phyloP scores from a whole-genome alignment of 2,329 filamentous ascomycete species.

The Fusarium penzigii region DNA sequence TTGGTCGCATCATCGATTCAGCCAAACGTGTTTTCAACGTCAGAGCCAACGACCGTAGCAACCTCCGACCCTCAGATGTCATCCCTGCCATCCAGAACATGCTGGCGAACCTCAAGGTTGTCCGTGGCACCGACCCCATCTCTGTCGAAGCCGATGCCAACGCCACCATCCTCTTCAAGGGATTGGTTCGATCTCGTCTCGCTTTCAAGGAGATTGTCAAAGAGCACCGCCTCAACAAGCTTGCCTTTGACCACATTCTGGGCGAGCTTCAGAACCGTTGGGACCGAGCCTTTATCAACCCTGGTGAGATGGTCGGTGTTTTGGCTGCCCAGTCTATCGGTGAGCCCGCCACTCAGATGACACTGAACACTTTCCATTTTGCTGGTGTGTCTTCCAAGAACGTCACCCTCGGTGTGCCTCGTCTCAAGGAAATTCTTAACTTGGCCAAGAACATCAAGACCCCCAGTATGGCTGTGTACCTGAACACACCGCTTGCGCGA shows the following conservation, averaged over 20 bases:
- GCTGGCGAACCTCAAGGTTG: conserved; percentile 76
- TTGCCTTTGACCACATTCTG: conserved; percentile 89
- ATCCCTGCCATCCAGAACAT: conserved; percentile 77
- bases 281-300: conserved; percentile 80
- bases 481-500: conserved; percentile 63
- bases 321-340: conserved; percentile 97
- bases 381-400: conserved; percentile 99
- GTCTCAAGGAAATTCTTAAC: conserved; percentile 99
- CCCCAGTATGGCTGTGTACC: conserved; percentile 91
- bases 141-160: conserved; percentile 85
- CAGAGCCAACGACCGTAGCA: conserved; percentile 80
- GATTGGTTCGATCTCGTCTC: conserved; percentile 82
- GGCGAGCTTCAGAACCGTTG: conserved; percentile 90
- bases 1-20: conserved; percentile 86
- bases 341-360: conserved; percentile 99
- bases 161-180: conserved; percentile 90
- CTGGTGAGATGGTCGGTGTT: conserved; percentile 98
- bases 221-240: conserved; percentile 81
- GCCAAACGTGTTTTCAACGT: conserved; percentile 90
- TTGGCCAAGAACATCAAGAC: conserved; percentile 98
- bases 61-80: conserved; percentile 85
- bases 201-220: conserved; percentile 92
- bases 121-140: conserved; percentile 80
- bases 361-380: conserved; percentile 99
- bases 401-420: conserved; percentile 96